Percentiles rank a stretch among this genome's conserved stretches.
phyloP scores from a whole-genome alignment of 106 monocot genomes.

The Phalaenopsis aphrodite region DNA sequence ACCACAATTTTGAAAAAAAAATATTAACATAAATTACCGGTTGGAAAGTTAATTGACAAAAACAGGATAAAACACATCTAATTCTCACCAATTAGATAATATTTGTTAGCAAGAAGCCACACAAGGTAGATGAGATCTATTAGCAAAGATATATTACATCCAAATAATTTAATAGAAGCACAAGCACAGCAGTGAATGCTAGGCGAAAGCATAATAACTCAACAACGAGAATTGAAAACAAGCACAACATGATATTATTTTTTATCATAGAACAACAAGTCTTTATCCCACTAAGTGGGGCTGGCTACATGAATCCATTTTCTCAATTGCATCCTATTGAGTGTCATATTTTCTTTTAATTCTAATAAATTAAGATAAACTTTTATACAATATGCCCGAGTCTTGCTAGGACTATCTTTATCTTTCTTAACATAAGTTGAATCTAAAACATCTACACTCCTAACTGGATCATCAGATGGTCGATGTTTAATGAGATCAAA shows the following conservation, averaged over 20 bases:
- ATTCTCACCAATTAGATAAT: neutral
- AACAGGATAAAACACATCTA: neutral
- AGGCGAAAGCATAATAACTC: neutral
- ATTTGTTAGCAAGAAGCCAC: neutral
- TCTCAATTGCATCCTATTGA: too few relatives aligned
- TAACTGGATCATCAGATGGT: too few relatives aligned
- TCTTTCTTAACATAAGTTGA: too few relatives aligned
- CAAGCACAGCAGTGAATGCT: neutral
- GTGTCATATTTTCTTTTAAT: too few relatives aligned
- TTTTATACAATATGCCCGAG: too few relatives aligned
- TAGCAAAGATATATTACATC: neutral
- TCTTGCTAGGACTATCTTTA: too few relatives aligned
- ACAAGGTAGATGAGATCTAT: neutral
- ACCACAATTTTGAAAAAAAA: neutral
- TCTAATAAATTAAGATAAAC: too few relatives aligned
- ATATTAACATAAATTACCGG: neutral
- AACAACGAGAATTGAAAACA: constrained; percentile 1
- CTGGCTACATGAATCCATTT: too few relatives aligned
- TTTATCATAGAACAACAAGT: neutral
- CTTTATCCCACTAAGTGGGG: too few relatives aligned
- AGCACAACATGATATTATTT: neutral
- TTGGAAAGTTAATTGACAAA: neutral
- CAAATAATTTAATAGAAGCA: neutral
- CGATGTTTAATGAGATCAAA: too few relatives aligned
- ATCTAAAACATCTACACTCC: too few relatives aligned